phyloP scores from a whole-genome alignment of 2,329 filamentous ascomycete genomes.

The Cladophialophora exuberans region DNA sequence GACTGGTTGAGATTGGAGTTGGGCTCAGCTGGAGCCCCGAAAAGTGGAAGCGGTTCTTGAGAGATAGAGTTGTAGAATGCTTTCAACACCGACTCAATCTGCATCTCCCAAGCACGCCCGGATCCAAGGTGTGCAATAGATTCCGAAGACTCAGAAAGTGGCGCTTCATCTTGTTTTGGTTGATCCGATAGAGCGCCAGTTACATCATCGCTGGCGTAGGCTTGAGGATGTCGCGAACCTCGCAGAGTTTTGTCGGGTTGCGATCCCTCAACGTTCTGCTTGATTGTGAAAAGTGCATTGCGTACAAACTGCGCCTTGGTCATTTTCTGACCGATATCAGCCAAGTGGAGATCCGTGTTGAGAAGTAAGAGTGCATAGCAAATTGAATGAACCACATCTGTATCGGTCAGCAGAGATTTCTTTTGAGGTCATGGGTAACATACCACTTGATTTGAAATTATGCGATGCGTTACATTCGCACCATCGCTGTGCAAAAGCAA shows the following conservation, averaged over 20 bases:
- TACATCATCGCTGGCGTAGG: slow-evolving; percentile 17
- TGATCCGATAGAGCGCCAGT: slow-evolving; percentile 30
- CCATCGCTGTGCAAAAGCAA: slow-evolving; percentile 87
- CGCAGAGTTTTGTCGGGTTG: slow-evolving; percentile 17
- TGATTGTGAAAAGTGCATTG: slow-evolving; percentile 91
- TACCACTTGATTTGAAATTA: slow-evolving; percentile 86
- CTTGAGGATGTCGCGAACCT: slow-evolving; percentile 18
- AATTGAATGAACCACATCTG: slow-evolving; percentile 94
- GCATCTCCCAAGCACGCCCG: slow-evolving; percentile 80
- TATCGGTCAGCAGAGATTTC: slow-evolving; percentile 3
- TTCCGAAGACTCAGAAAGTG: slow-evolving; percentile 42
- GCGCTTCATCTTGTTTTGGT: slow-evolving; percentile 51
- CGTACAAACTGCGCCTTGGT: slow-evolving; percentile 92
- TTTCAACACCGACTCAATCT: slow-evolving; percentile 88
- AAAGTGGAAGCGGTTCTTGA: slow-evolving; percentile 81
- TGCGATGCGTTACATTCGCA: slow-evolving; percentile 90
- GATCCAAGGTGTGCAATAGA: slow-evolving; percentile 68
- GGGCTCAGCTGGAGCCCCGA: slow-evolving; percentile 57
- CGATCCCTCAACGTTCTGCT: slow-evolving; percentile 59
- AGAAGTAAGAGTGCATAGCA: slow-evolving; percentile 94
- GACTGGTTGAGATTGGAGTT: slow-evolving; percentile 32
- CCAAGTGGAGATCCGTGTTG: slow-evolving; percentile 93
- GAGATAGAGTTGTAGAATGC: slow-evolving; percentile 90
- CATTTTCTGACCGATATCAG: slow-evolving; percentile 96
- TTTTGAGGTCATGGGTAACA: not conserved